These are phyloP conservation scores for Gossypium longicalyx DNA, from an alignment of 345 rosid species.

Conservation along the genomic window DNA sequence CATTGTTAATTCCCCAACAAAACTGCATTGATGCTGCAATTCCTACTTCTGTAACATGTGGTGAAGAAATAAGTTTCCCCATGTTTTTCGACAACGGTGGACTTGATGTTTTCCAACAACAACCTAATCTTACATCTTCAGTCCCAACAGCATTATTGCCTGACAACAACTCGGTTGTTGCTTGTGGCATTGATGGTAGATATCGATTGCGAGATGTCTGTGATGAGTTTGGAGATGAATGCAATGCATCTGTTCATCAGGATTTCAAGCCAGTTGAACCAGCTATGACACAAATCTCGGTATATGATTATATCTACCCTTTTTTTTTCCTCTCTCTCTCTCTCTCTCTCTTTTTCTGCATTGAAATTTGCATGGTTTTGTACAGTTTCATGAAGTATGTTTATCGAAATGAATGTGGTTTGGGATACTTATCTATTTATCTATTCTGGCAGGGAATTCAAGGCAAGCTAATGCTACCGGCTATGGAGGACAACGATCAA, in stretches of 20 bases:
- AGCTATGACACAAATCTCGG: conserved; percentile 38
- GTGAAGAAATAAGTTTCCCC: conserved; percentile 9
- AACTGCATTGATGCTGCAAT: conserved; percentile 1
- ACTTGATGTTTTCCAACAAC: conserved; percentile 16
- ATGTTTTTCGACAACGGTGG: conserved; percentile 9
- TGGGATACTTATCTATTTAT: not conserved
- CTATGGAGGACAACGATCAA: conserved; percentile 31
- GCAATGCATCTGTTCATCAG: conserved; percentile 35
- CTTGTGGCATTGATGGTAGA: conserved; percentile 17
- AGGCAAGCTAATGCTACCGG: conserved; percentile 29
- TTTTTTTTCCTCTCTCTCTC: too few species aligned
- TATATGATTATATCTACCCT: conserved; percentile 4
- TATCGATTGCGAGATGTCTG: conserved; percentile 26
- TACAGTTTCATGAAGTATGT: too few species aligned
- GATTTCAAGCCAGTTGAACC: conserved; percentile 44
- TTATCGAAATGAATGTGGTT: too few species aligned
- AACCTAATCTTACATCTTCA: conserved; percentile 20
- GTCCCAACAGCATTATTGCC: conserved; percentile 18
- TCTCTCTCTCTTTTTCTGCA: too few species aligned
- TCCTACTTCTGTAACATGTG: conserved; percentile 5
- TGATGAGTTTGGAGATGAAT: conserved; percentile 51
- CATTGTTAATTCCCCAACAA: not conserved
- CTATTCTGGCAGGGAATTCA: conserved; percentile 34
- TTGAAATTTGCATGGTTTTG: too few species aligned
- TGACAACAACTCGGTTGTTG: conserved; percentile 12